phyloP scores from a whole-genome alignment of 257 asterid species.

The Thymus quinquecostatus region DNA sequence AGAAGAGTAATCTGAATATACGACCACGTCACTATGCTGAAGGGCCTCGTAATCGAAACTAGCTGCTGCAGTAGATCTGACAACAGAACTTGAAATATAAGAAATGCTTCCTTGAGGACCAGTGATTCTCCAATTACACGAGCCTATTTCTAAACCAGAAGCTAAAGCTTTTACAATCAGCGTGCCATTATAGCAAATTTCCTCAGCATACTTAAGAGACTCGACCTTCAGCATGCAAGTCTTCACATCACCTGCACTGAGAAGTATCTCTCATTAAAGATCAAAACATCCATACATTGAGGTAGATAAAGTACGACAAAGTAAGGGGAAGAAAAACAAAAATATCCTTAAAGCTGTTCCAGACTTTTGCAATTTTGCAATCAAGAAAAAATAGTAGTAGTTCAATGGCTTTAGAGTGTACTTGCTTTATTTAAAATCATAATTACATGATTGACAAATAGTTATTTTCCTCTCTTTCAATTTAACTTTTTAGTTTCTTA shows the following conservation, averaged over 20 bases:
- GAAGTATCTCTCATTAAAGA: constrained; percentile 42
- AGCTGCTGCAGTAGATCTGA: constrained; percentile 55
- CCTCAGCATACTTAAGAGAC: constrained; percentile 79
- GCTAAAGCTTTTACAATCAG: constrained; percentile 68
- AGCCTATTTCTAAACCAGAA: constrained; percentile 92
- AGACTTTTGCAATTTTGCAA: constrained; percentile 3
- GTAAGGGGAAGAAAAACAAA: neutral
- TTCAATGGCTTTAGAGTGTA: neutral
- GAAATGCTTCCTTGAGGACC: constrained; percentile 63
- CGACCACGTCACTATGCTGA: constrained; percentile 61
- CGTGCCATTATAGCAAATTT: constrained; percentile 82
- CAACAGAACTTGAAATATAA: constrained; percentile 71
- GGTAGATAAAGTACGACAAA: constrained; percentile 9
- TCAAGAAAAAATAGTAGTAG: constrained; percentile 13
- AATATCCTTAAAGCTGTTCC: constrained; percentile 11
- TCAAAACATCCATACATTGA: constrained; percentile 16
- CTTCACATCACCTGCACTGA: constrained; percentile 96
- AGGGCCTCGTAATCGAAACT: constrained; percentile 62
- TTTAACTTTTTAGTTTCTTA: too few relatives aligned
- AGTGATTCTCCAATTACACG: constrained; percentile 81
- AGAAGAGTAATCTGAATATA: constrained; percentile 68
- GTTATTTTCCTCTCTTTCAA: neutral
- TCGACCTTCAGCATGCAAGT: constrained; percentile 74
- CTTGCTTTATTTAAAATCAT: neutral
- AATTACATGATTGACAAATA: neutral